Conservation (phyloP, 2,329 filamentous ascomycete genomes). For the Monilinia vaccinii-corymbosi region DNA sequence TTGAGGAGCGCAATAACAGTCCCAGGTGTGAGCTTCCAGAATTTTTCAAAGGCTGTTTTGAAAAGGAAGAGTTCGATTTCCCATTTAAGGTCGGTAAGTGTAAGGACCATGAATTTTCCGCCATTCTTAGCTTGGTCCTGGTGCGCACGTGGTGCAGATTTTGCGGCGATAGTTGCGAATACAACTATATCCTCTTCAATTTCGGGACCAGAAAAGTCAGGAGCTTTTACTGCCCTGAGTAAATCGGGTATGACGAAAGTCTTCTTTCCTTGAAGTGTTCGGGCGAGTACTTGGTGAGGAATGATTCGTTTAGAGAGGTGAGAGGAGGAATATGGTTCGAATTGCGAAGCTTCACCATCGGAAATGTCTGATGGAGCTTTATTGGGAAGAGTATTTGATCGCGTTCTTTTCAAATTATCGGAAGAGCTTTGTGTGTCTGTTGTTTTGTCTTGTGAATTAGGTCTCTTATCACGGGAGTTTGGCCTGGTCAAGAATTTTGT, state of each 20-base stretch:
- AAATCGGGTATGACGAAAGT: conserved; percentile 72
- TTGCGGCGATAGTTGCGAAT: conserved; percentile 78
- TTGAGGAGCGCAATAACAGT: conserved; percentile 90
- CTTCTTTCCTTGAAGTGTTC: conserved; percentile 70
- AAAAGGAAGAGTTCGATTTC: conserved; percentile 91
- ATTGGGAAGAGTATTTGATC: conserved; percentile 21
- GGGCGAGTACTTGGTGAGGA: conserved; percentile 69
- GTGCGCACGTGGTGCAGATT: conserved; percentile 67
- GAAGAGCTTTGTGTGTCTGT: neutral
- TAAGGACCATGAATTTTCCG: conserved; percentile 89
- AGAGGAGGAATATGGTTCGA: conserved; percentile 78
- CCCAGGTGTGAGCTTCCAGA: conserved; percentile 90
- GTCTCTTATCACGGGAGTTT: neutral
- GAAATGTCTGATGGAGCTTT: conserved; percentile 25
- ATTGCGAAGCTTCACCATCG: conserved; percentile 49
- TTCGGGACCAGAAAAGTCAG: conserved; percentile 71
- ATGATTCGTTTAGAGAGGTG: conserved; percentile 78
- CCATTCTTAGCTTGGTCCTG: conserved; percentile 41
- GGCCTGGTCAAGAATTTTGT: conserved; percentile 6
- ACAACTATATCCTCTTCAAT: conserved; percentile 84
- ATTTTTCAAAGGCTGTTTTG: conserved; percentile 78
- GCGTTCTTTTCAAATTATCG: conserved; percentile 4
- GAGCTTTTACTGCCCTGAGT: conserved; percentile 70
- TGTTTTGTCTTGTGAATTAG: neutral
- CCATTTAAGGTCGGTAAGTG: conserved; percentile 79